Base-by-base conservation (phyloP, 371 early-diverging fungal species). In the Mucor sp. region DNA sequence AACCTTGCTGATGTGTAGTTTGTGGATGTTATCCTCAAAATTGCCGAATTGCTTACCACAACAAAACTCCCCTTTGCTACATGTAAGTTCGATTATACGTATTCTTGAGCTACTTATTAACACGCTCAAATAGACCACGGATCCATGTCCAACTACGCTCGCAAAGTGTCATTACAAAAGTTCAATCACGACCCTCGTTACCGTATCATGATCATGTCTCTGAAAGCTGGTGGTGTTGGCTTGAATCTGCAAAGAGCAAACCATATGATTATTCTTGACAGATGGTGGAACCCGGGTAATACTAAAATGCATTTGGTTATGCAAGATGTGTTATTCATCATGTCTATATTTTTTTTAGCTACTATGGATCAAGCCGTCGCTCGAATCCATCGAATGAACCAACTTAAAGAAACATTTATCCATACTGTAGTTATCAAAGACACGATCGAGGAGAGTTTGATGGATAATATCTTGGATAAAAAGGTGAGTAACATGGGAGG, bases 211-310 rank as follows among this genome's bases (percentile, higher is more conserved):
- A 57, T 78, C n/a, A 71, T 81, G 63, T 77, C 81, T 9, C 58
- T 81, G 25, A 81, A 81, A 41, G 81, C 81, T 9, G 81, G 81
- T 60, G 81, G 81, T 37, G 74, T 77, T 17, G 81, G 81, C 4
- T 58, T 81, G 25, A 81, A 81, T 60, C 48, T 81, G 14, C 81
- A 81, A 55, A 62, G 75, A 55, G 81, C 81, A 12, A 81, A 81
- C 58, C 79, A 81, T 30, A 81, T 81, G 81, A 75, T 81, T 37
- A 75, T 81, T 62, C 48, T 81, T 27, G 81, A 81, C 43, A 53
- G 81, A 60, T 81, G 81, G 81, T 81, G 81, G 81, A 81, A 81
- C 64, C 81, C 81, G 60, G 79, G 76, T 75, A 78, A 19, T 23
- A 12, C 23, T 25, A 14, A 14, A 50, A 25, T 23, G 27, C 23